A percentile compares a stretch with the other conserved stretches of the same genome.
These are phyloP conservation scores for Pelargonium cotyledonis DNA, from an alignment of 441 rosid genomes.

Conservation along the genomic window DNA sequence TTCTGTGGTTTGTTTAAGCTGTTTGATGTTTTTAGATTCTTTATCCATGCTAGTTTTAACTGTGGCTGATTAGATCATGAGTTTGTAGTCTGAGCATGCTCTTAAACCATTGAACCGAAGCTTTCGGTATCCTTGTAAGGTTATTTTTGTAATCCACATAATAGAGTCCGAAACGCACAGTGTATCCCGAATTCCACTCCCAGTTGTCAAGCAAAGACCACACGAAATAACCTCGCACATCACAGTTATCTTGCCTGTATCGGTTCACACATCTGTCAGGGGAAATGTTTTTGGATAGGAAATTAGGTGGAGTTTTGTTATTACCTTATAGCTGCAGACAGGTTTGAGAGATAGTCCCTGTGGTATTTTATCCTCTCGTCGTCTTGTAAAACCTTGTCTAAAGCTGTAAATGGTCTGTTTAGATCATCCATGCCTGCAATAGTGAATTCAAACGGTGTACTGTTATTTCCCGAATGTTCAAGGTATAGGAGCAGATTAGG, in stretches of 20 bases:
- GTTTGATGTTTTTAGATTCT: too few species aligned
- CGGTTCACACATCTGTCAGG: conserved; percentile 6
- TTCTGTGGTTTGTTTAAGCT: too few species aligned
- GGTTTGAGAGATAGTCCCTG: conserved; percentile 71
- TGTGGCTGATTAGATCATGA: conserved; percentile 14
- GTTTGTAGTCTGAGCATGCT: conserved; percentile 33
- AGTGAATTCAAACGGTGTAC: conserved; percentile 4
- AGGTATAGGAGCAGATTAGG: background rate
- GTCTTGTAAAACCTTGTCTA: conserved; percentile 62
- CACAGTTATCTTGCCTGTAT: conserved; percentile 54
- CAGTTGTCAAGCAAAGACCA: conserved; percentile 91
- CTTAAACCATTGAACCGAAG: conserved; percentile 71
- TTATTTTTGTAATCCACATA: conserved; percentile 68
- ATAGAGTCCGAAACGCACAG: conserved; percentile 79
- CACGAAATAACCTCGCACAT: conserved; percentile 63
- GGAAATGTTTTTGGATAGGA: background rate
- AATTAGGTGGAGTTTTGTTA: background rate
- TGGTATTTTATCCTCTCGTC: conserved; percentile 72
- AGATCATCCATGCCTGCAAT: conserved; percentile 75
- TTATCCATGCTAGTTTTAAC: background rate
- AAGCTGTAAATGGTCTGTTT: conserved; percentile 43
- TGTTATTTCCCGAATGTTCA: background rate
- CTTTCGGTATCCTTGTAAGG: conserved; percentile 73
- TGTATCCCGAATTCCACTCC: conserved; percentile 92
- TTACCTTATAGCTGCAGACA: conserved; percentile 79